Evolutionary conservation across 2,329 filamentous ascomycete genomes (phyloP).

Genomic region (Colletotrichum sp.): DNA sequence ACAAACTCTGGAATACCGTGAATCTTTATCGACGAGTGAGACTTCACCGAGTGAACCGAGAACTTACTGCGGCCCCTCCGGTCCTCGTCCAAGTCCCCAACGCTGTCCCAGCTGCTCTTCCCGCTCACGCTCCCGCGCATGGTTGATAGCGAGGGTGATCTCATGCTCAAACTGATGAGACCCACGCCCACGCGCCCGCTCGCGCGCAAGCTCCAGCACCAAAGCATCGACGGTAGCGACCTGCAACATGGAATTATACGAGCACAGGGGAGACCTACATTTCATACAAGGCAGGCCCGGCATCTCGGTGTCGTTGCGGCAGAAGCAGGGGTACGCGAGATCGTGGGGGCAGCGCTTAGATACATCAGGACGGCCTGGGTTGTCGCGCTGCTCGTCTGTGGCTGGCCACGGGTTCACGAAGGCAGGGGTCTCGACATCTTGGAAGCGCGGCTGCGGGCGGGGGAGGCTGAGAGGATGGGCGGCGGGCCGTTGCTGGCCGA

Average conservation of each 20-base stretch:
- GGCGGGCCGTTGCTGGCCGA: neutral
- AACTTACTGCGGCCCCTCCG: neutral
- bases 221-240: neutral
- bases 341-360: neutral
- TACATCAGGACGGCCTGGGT: neutral
- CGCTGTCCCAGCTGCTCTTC: neutral
- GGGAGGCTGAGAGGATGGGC: neutral
- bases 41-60: fast-evolving
- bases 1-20: neutral
- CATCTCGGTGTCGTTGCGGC: neutral
- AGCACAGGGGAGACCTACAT: neutral
- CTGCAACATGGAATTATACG: neutral
- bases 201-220: neutral
- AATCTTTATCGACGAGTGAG: fast-evolving
- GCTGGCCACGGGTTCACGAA: neutral
- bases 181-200: neutral
- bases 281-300: neutral
- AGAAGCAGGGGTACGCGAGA: neutral
- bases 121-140: neutral
- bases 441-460: neutral
- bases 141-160: neutral
- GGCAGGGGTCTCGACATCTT: neutral
- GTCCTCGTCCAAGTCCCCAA: neutral
- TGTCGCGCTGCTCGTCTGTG: neutral
- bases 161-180: neutral